Evolutionary conservation across 345 rosid genomes (phyloP).

Genomic region (Populus euphratica): DNA sequence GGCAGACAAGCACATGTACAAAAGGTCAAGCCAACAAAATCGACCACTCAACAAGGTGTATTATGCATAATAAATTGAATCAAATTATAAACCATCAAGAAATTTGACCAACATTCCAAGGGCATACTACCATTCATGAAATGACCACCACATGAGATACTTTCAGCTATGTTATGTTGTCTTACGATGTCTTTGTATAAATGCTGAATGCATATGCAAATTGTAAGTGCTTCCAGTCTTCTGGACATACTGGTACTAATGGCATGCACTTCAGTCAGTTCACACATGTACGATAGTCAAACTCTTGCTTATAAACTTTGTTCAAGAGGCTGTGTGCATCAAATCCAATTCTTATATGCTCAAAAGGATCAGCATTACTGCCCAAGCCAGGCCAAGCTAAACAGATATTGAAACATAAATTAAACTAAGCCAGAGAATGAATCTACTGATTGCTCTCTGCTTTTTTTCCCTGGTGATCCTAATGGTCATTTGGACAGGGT

Average conservation of each 20-base stretch:
- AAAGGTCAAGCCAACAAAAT: constrained; percentile 50
- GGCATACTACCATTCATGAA: not conserved
- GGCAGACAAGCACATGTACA: constrained; percentile 83
- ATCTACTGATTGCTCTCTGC: not conserved
- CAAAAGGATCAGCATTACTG: not conserved
- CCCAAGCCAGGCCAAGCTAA: not conserved
- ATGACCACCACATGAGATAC: not conserved
- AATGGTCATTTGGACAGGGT: not conserved
- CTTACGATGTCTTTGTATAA: not conserved
- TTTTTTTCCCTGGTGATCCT: not conserved
- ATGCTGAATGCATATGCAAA: not conserved
- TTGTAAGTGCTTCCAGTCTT: not conserved
- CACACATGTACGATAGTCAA: not conserved
- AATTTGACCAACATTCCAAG: not conserved
- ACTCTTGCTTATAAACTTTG: not conserved
- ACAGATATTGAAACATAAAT: not conserved
- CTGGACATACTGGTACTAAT: not conserved
- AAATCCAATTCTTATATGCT: not conserved
- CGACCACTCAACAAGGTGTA: not conserved
- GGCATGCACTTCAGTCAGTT: not conserved
- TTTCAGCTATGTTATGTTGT: not conserved
- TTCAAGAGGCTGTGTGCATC: not conserved
- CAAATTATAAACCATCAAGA: not conserved
- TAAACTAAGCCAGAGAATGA: not conserved
- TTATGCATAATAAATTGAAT: not conserved